These are phyloP conservation scores for Phytophthora podocarpi DNA, from an alignment of 352 stramenopile species.

Conservation along the genomic window DNA sequence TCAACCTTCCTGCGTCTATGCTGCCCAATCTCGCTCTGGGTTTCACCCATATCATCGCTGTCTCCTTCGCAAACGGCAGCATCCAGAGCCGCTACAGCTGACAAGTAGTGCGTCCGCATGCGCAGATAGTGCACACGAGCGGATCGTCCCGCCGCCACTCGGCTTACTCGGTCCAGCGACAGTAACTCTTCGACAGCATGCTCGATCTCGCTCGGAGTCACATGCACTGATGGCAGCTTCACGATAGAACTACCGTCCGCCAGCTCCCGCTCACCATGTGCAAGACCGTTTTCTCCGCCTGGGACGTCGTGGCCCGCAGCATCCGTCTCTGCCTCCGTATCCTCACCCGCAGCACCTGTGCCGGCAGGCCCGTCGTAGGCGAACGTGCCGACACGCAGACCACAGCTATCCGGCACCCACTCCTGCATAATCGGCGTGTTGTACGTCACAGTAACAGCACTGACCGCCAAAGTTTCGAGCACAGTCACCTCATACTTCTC, in stretches of 20 bases:
- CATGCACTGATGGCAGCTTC: slow-evolving; percentile 51
- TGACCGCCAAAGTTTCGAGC: slow-evolving; percentile 59
- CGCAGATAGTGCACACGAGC: slow-evolving; percentile 64
- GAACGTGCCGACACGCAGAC: slow-evolving; percentile 63
- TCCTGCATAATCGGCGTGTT: slow-evolving; percentile 79
- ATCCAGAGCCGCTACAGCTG: slow-evolving; percentile 68
- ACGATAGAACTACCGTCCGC: slow-evolving; percentile 18
- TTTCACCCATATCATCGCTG: slow-evolving; percentile 50
- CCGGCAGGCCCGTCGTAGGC: slow-evolving; percentile 23
- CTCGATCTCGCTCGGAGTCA: slow-evolving; percentile 62
- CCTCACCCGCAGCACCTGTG: slow-evolving; percentile 9
- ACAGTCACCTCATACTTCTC: slow-evolving; percentile 60
- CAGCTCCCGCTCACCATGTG: slow-evolving; percentile 8
- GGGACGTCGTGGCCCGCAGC: neutral
- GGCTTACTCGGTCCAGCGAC: slow-evolving; percentile 54
- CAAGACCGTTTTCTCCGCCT: neutral
- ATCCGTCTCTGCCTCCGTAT: neutral
- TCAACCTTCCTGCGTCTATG: slow-evolving; percentile 59
- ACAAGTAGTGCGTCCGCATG: slow-evolving; percentile 72
- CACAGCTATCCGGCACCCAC: slow-evolving; percentile 61
- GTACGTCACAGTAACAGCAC: slow-evolving; percentile 67
- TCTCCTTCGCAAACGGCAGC: slow-evolving; percentile 65
- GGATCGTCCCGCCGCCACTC: slow-evolving; percentile 56
- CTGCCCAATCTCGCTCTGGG: slow-evolving; percentile 61
- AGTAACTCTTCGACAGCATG: slow-evolving; percentile 50